Evolutionary conservation across 2,329 filamentous ascomycete species (phyloP).

Genomic region (Calonectria fujianensis): DNA sequence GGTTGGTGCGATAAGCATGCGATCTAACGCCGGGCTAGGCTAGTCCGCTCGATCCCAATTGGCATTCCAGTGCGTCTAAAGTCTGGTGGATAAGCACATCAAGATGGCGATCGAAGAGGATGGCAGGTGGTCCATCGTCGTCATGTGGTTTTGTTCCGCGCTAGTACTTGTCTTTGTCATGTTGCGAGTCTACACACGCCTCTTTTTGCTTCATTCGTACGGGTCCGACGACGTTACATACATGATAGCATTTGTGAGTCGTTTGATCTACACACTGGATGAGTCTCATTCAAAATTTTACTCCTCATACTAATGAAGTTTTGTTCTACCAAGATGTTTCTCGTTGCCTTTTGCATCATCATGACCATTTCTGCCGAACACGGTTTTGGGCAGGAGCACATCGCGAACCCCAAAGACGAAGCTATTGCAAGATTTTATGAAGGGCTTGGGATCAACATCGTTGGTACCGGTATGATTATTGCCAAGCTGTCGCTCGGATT

Average conservation of each 20-base stretch:
- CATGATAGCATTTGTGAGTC: constrained; percentile 28
- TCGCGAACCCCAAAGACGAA: constrained; percentile 44
- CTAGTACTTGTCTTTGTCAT: constrained; percentile 54
- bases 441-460: constrained; percentile 57
- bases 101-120: constrained; percentile 23
- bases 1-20: not conserved
- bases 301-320: not conserved
- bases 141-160: constrained; percentile 44
- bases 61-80: not conserved
- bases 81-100: not conserved
- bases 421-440: constrained; percentile 54
- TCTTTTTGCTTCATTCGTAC: constrained; percentile 51
- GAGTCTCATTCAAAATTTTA: not conserved
- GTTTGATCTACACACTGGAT: too few relatives aligned
- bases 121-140: constrained; percentile 15
- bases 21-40: not conserved
- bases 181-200: constrained; percentile 60
- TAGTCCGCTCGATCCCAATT: not conserved
- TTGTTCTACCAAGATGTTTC: constrained; percentile 37
- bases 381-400: constrained; percentile 57
- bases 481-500: constrained; percentile 61
- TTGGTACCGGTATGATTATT: constrained; percentile 59
- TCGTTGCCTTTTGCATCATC: constrained; percentile 57
- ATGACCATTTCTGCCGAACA: constrained; percentile 53
- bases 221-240: constrained; percentile 59